These are phyloP conservation scores for Podospora bellae-mahoneyi DNA, from an alignment of 495 filamentous ascomycete genomes.

Conservation along the genomic window DNA sequence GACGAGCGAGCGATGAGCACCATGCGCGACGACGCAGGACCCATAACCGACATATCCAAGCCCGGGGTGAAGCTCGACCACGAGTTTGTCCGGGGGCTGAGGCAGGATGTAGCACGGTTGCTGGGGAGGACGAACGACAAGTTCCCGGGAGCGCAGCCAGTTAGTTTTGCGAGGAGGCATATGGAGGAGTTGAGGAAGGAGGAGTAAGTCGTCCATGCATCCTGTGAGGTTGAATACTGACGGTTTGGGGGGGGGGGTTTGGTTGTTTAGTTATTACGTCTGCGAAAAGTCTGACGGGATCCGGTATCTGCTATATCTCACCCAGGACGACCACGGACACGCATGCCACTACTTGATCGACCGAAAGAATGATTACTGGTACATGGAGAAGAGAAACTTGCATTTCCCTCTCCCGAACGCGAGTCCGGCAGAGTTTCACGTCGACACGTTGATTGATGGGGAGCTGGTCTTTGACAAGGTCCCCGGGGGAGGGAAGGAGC, in stretches of 20 bases:
- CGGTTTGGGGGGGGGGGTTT: no score
- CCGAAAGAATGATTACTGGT: constrained; percentile 95
- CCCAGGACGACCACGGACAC: constrained; percentile 55
- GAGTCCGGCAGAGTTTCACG: constrained; percentile 64
- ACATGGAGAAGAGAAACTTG: constrained; percentile 57
- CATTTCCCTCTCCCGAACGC: constrained; percentile 71
- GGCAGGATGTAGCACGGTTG: constrained; percentile 70
- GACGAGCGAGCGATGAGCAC: neutral
- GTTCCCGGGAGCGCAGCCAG: constrained; percentile 94
- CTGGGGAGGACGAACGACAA: constrained; percentile 60
- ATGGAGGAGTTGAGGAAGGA: constrained; percentile 68
- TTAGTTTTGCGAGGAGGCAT: constrained; percentile 79
- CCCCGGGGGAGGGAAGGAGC: constrained; percentile 57
- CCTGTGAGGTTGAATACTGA: neutral
- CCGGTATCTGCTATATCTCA: constrained; percentile 88
- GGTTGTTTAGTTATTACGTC: constrained; percentile 69
- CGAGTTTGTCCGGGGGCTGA: constrained; percentile 57
- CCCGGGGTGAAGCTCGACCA: constrained; percentile 65
- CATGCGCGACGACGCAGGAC: constrained; percentile 29
- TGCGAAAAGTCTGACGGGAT: constrained; percentile 99
- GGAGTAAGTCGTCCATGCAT: constrained; percentile 52
- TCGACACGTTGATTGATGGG: constrained; percentile 81
- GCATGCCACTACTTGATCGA: constrained; percentile 77
- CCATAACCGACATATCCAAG: constrained; percentile 45
- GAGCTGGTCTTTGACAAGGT: constrained; percentile 82